phyloP scores from a whole-genome alignment of 371 early-diverging fungal species.

The Mucor ambiguus region DNA sequence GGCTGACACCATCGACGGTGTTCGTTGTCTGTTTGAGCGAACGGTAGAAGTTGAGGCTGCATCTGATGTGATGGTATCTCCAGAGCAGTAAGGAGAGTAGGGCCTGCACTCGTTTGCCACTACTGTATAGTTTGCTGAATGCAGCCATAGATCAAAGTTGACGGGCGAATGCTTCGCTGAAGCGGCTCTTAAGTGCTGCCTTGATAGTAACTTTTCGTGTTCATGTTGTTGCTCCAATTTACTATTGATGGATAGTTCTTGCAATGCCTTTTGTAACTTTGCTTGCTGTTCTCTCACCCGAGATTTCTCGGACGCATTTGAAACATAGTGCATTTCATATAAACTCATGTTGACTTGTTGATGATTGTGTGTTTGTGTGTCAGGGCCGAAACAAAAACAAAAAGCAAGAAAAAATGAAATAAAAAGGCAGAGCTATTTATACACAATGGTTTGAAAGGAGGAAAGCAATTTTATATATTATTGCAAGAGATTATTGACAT shows the following conservation, averaged over 20 bases:
- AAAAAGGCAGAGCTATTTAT: background rate
- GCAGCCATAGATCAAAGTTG: slow-evolving; percentile 1
- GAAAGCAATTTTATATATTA: background rate
- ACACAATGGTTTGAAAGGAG: background rate
- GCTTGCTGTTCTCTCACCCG: slow-evolving; percentile 23
- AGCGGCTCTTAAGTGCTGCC: background rate
- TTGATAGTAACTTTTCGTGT: slow-evolving; percentile 5
- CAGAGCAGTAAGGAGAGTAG: slow-evolving; percentile 17
- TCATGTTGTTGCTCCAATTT: slow-evolving; percentile 13
- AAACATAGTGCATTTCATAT: slow-evolving; percentile 22
- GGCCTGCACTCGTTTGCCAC: slow-evolving; percentile 14
- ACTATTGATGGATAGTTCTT: slow-evolving; percentile 15
- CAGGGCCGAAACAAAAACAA: slow-evolving; percentile 2
- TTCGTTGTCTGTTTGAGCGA: slow-evolving; percentile 13
- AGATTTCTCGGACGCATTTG: slow-evolving; percentile 12
- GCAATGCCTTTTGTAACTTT: slow-evolving; percentile 16
- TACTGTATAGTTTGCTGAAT: slow-evolving; percentile 1
- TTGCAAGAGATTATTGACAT: background rate
- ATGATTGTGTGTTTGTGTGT: background rate
- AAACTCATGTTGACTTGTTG: slow-evolving; percentile 19
- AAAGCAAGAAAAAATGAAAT: background rate
- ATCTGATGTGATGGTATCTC: background rate
- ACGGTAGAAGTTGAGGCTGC: background rate
- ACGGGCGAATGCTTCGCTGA: background rate
- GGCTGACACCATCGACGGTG: slow-evolving; percentile 15